These are phyloP conservation scores for Mortierella antarctica DNA, from an alignment of 192 early-diverging fungal species.

Conservation along the genomic window DNA sequence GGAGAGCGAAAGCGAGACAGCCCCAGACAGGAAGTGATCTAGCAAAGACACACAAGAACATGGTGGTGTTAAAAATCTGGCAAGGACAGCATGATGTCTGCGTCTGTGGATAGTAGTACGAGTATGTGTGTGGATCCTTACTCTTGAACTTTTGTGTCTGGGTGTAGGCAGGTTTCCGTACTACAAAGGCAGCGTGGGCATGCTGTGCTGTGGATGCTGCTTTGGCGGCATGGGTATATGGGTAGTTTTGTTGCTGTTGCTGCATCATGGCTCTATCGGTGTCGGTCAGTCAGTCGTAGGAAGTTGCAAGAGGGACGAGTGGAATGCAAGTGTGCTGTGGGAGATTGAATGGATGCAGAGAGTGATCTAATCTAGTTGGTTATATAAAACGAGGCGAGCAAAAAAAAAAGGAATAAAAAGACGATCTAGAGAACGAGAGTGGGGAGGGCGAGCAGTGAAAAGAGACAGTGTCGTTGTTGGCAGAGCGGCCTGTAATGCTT, in stretches of 20 bases:
- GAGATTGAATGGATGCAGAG: not conserved
- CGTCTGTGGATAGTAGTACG: too few species aligned
- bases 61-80: not conserved
- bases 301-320: not conserved
- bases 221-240: conserved; percentile 34
- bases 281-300: not conserved
- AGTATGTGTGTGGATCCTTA: conserved; percentile 8
- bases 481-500: not conserved
- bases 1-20: conserved; percentile 68
- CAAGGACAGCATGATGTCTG: not conserved
- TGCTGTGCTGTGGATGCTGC: conserved; percentile 3
- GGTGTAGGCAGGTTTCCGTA: conserved; percentile 31
- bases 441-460: not conserved
- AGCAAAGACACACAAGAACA: conserved; percentile 8
- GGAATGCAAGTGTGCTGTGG: not conserved
- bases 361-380: not conserved
- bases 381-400: too few species aligned
- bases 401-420: too few species aligned
- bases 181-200: conserved; percentile 18
- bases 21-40: conserved; percentile 76
- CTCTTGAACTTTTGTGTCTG: conserved; percentile 50
- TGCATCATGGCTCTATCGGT: conserved; percentile 21
- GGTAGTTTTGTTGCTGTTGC: conserved; percentile 36
- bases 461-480: not conserved
- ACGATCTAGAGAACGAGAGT: too few species aligned